phyloP scores from a whole-genome alignment of 1,284 basidiomycete species.

The Porodaedalea pini region DNA sequence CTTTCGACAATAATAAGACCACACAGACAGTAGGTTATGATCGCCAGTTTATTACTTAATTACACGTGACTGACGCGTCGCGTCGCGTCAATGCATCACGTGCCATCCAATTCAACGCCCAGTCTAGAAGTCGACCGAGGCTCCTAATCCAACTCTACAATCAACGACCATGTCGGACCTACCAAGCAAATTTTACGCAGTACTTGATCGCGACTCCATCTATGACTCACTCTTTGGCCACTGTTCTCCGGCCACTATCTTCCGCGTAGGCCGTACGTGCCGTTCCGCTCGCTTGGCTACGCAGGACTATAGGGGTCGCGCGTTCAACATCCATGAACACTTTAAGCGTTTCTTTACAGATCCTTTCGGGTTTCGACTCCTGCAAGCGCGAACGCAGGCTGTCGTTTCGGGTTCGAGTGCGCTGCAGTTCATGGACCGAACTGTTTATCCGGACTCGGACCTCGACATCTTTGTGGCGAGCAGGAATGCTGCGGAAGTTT shows the following conservation, averaged over 20 bases:
- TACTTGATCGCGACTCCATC: conserved; percentile 4
- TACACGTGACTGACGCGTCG: too few species aligned
- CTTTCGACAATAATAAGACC: too few species aligned
- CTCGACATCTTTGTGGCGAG: conserved; percentile 22
- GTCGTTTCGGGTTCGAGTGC: conserved; percentile 24
- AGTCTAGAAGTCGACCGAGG: too few species aligned
- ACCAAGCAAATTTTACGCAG: background rate
- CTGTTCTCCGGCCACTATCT: conserved; percentile 4
- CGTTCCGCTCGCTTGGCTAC: background rate
- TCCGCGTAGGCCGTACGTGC: conserved; percentile 7
- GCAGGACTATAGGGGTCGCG: conserved; percentile 4
- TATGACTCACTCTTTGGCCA: conserved; percentile 10
- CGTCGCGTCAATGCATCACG: too few species aligned
- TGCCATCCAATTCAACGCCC: too few species aligned
- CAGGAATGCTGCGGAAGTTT: conserved; percentile 8
- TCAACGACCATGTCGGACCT: background rate
- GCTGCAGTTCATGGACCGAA: conserved; percentile 24
- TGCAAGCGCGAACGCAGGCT: conserved; percentile 22
- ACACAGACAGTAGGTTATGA: too few species aligned
- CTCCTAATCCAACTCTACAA: background rate
- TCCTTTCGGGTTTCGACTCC: conserved; percentile 20
- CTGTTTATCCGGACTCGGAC: conserved; percentile 22
- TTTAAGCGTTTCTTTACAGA: conserved; percentile 18
- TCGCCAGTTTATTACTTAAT: too few species aligned
- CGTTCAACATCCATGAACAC: conserved; percentile 15